Conservation (phyloP, 371 early-diverging fungal genomes). For the Mucor plumbeus region DNA sequence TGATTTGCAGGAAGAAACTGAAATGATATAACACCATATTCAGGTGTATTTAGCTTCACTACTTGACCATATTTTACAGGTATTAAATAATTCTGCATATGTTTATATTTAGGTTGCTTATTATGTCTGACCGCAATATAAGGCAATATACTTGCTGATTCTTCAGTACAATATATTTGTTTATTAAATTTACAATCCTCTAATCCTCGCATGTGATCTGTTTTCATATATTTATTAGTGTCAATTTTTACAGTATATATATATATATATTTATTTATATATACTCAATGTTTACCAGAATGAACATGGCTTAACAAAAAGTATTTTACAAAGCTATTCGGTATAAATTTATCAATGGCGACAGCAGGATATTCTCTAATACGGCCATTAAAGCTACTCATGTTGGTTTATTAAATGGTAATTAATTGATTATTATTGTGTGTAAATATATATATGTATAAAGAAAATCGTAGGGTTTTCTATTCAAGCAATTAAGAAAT, state of each 20-base stretch:
- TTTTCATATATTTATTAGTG: conserved; percentile 15
- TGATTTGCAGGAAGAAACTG: conserved; percentile 49
- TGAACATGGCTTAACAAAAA: conserved; percentile 52
- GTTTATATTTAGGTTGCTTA: conserved; percentile 18
- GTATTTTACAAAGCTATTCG: conserved; percentile 29
- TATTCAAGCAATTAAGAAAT: too few species aligned
- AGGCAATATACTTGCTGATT: conserved; percentile 40
- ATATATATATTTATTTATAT: too few species aligned
- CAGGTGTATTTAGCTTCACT: conserved; percentile 25
- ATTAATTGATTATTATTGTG: too few species aligned
- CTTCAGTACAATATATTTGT: conserved; percentile 40
- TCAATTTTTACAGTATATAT: too few species aligned
- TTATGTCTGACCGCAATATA: conserved; percentile 20
- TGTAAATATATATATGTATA: too few species aligned
- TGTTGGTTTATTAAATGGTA: conserved; percentile 6
- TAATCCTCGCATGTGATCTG: conserved; percentile 45
- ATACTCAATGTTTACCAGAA: conserved; percentile 25
- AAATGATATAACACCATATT: conserved; percentile 31
- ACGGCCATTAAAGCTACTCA: conserved; percentile 53
- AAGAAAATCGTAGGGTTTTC: too few species aligned
- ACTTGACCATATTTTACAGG: conserved; percentile 22
- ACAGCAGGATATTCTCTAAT: conserved; percentile 52
- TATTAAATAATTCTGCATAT: conserved; percentile 30
- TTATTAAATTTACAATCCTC: conserved; percentile 26
- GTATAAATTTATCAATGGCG: conserved; percentile 45